These are phyloP conservation scores for Pugionium cornutum DNA, from an alignment of 345 rosid species.

Conservation along the genomic window DNA sequence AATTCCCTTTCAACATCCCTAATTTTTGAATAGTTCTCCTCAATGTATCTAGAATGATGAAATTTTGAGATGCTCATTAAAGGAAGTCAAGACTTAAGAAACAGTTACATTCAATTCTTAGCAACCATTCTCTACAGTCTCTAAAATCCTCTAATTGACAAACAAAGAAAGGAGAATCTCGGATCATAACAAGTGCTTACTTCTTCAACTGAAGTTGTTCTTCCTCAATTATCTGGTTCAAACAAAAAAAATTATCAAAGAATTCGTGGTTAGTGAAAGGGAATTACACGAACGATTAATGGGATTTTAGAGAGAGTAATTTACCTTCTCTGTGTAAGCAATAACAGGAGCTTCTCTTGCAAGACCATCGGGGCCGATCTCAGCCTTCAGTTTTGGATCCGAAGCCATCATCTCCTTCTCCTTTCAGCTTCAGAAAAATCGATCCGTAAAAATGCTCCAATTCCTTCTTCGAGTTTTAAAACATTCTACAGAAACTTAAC, in stretches of 20 bases:
- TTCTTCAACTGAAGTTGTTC: conserved; percentile 83
- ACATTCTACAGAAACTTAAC: not conserved
- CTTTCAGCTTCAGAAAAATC: conserved; percentile 19
- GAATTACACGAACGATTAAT: conserved; percentile 4
- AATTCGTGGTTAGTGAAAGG: conserved; percentile 21
- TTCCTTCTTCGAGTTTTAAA: not conserved
- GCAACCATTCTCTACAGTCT: not conserved
- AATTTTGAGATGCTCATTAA: not conserved
- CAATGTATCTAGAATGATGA: conserved; percentile 59
- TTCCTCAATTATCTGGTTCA: conserved; percentile 68
- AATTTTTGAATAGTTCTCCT: conserved; percentile 79
- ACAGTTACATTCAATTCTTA: conserved; percentile 16
- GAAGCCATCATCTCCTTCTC: conserved; percentile 40
- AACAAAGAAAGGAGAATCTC: not conserved
- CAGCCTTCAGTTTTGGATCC: conserved; percentile 61
- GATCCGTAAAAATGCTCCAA: not conserved
- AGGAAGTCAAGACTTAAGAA: not conserved
- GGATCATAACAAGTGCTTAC: conserved; percentile 43
- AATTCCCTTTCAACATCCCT: conserved; percentile 86
- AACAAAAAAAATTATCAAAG: not conserved
- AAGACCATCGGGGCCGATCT: conserved; percentile 93
- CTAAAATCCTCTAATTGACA: not conserved
- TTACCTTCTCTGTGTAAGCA: conserved; percentile 88
- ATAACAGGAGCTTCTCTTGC: conserved; percentile 79
- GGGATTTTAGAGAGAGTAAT: not conserved